These are phyloP conservation scores for Penicillium bovifimosum DNA, from an alignment of 495 filamentous ascomycete genomes.

Conservation along the genomic window DNA sequence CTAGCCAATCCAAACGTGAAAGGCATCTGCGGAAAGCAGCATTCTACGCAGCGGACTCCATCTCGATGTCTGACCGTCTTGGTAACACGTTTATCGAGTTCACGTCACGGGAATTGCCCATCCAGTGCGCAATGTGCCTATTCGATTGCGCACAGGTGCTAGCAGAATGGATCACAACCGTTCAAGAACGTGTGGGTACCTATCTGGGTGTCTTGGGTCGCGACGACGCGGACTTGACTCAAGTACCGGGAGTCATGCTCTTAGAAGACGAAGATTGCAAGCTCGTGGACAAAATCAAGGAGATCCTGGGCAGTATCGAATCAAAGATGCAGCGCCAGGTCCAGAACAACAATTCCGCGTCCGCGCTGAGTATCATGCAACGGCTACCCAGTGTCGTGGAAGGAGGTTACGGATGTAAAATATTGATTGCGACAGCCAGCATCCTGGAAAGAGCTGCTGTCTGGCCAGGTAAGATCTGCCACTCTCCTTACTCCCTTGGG, in stretches of 20 bases:
- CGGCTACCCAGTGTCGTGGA: conserved; percentile 55
- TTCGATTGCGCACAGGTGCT: conserved; percentile 97
- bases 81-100: conserved; percentile 84
- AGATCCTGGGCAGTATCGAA: conserved; percentile 73
- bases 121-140: conserved; percentile 87
- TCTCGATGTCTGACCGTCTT: conserved; percentile 82
- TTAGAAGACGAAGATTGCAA: conserved; percentile 91
- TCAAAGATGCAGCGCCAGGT: conserved; percentile 65
- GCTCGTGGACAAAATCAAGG: conserved; percentile 76
- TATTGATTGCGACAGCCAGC: conserved; percentile 79
- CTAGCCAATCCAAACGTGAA: conserved; percentile 61
- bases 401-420: conserved; percentile 76
- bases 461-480: conserved; percentile 71
- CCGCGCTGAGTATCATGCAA: conserved; percentile 47
- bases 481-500: background rate
- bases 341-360: conserved; percentile 39
- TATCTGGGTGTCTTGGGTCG: conserved; percentile 83
- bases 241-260: conserved; percentile 80
- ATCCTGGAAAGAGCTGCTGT: conserved; percentile 86
- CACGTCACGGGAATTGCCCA: conserved; percentile 80
- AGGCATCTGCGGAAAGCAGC: conserved; percentile 88
- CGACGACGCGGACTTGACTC: conserved; percentile 68
- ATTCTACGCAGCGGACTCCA: conserved; percentile 89
- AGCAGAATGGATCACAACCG: conserved; percentile 91
- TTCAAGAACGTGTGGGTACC: conserved; percentile 88